phyloP scores from a whole-genome alignment of 225 moss, liverwort and hornwort genomes.

The Polytrichum formosum region DNA sequence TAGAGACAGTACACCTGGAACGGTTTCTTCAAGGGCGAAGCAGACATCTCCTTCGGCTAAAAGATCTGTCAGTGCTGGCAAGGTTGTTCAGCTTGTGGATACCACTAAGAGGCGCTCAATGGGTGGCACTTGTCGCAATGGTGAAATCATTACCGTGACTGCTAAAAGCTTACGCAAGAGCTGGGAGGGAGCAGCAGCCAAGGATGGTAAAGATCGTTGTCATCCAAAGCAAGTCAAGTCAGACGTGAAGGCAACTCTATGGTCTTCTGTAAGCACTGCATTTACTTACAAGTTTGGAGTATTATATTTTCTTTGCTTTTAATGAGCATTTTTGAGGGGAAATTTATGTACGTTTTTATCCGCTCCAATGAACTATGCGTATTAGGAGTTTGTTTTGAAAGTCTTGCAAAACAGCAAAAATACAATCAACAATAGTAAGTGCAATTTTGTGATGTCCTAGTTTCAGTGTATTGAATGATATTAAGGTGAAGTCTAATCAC shows the following conservation, averaged over 20 bases:
- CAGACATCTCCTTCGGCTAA: slow-evolving; percentile 46
- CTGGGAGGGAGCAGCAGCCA: slow-evolving; percentile 55
- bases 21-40: slow-evolving; percentile 33
- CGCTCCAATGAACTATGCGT: too few relatives aligned
- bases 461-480: too few relatives aligned
- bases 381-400: too few relatives aligned
- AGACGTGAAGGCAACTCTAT: slow-evolving; percentile 51
- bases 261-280: slow-evolving; percentile 50
- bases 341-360: too few relatives aligned
- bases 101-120: slow-evolving; percentile 48
- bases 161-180: slow-evolving; percentile 60
- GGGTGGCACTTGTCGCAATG: slow-evolving; percentile 20
- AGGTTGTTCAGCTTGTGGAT: slow-evolving; percentile 31
- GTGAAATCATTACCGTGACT: slow-evolving; percentile 27
- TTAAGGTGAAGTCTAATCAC: too few relatives aligned
- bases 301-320: too few relatives aligned
- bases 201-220: slow-evolving; percentile 48
- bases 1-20: slow-evolving; percentile 33
- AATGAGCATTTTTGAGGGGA: too few relatives aligned
- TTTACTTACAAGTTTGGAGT: not conserved
- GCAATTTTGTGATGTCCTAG: too few relatives aligned
- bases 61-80: slow-evolving; percentile 53
- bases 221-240: slow-evolving; percentile 33
- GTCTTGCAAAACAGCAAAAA: too few relatives aligned
- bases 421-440: too few relatives aligned